Evolutionary conservation across 2,329 filamentous ascomycete genomes (phyloP), one percentile per base, ranked within the genome.

Genomic region (Acrodontium crateriforme): DNA sequence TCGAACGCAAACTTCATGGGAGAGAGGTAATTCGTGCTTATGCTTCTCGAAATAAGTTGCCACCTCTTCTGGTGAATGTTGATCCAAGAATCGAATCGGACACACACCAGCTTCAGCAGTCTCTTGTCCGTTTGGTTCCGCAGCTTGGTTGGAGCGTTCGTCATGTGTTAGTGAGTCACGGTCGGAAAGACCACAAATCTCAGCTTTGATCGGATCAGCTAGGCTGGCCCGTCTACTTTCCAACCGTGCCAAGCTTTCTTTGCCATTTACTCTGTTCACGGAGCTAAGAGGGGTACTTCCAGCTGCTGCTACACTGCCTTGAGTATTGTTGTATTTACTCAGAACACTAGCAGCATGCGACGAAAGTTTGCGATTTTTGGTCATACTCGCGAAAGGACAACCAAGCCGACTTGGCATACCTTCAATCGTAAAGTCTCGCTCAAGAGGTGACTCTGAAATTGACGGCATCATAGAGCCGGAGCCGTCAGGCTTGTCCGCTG

Each of bases 11-110:
- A 94, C 71, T 50, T 91, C 83, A 55, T 95, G 87, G 51, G 84
- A 94, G 44, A 87, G 73, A 7, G 87, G 87, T 29, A 95, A 70
- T 53, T 93, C 80, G 55, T 95, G 85, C 54, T 94, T 94, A 60
- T 94, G 85, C 28, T 76, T 84, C 53, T 94, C 82, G 47, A 95
- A 83, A 53, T 93, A 95, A 46, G 79, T 73, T 9, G 87, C 87
- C 36, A 95, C 77, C 50, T 94, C 85, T 58, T 93, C 82, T 2
- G 87, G 82, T 2, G 83, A 84, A 49, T 93, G 85, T 52, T 92
- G 78, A 54, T 94, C 78, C 49, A 94, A 64, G 58, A 79, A 94
- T 25, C 87, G 79, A 35, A 95, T 95, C 3, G 87, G 87, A 54
- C 87, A 95, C 49, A 83, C 83, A 31, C 71, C 57, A n/a, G 34